Base-by-base conservation (phyloP, 148 eudicot genomes). In the Rhododendron kiyosumense region DNA sequence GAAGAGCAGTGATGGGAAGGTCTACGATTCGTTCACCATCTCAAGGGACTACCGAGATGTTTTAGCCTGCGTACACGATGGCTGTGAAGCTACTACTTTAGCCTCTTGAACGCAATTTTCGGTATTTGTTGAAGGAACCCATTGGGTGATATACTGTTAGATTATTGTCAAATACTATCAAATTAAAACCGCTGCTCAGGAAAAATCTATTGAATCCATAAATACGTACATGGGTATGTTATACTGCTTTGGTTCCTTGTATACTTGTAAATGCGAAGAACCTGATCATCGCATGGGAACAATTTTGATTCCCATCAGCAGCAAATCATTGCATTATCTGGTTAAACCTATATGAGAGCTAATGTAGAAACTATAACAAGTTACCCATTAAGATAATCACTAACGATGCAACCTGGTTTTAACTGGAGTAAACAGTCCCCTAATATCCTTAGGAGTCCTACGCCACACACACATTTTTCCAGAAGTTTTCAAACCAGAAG, bases 11-110 rank as follows among this genome's bases (percentile, higher is more conserved):
- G 95, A 96, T 83, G 98, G 99, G 7, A 92, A 90, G 34, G 98
- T 96, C 2, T 94, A 95, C 59, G 98, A 96, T 85, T 94, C 98
- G 0, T 96, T 96, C 88, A 92, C 96, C 5, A 89, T 96, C 61
- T 91, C 96, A 2, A 93, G 99, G 88, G 95, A 95, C 86, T 96
- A 96, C 84, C 91, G 88, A 87, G 97, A 95, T 86, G 92, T 94
- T 46, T 85, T 96, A 43, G 98, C 95, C 1, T 96, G 99, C 41
- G 93, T 90, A 13, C 93, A 89, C 45, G 95, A 90, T 73, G 88
- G 93, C 30, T 94, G 98, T 84, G 93, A 89, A 67, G 78, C 94
- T 10, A 89, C 93, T 38, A 92, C 97, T 80, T 84, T 86, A n/a
- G 94, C 95, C 45, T n/a, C 88, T 20, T 93, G 86, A 92, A 36